Percentiles rank a stretch among this genome's conserved stretches.
Conservation (phyloP, 371 early-diverging fungal species). For the Parasitella parasitica region DNA sequence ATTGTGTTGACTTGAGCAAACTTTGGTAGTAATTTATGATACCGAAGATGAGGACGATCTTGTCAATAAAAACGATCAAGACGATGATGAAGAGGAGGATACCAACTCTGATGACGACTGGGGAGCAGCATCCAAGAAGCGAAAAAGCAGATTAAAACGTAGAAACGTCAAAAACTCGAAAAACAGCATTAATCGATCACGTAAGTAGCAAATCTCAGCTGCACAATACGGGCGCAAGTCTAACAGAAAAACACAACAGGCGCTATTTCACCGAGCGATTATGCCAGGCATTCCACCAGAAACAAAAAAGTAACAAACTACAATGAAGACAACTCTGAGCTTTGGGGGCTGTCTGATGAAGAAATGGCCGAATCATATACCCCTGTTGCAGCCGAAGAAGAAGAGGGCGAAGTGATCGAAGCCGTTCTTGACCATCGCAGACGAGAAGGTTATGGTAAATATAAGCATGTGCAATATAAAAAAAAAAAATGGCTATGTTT, state of each 20-base stretch:
- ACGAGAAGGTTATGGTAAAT: slow-evolving; percentile 19
- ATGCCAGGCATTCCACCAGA: slow-evolving; percentile 51
- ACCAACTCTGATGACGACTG: slow-evolving; percentile 5
- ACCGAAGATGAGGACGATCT: neutral
- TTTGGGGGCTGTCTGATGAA: slow-evolving; percentile 49
- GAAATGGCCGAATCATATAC: slow-evolving; percentile 23
- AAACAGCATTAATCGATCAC: neutral
- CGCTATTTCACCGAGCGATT: slow-evolving; percentile 33
- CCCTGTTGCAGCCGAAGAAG: slow-evolving; percentile 31
- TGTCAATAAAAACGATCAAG: neutral
- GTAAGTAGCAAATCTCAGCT: neutral
- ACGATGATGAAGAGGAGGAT: neutral
- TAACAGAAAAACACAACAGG: neutral
- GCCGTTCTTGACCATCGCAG: slow-evolving; percentile 57
- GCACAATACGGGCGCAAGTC: neutral
- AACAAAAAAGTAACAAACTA: slow-evolving; percentile 49
- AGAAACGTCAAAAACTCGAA: neutral
- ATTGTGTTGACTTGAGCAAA: neutral
- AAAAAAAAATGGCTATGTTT: neutral
- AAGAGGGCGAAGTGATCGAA: slow-evolving; percentile 68
- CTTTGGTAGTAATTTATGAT: neutral
- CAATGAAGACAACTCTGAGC: slow-evolving; percentile 47
- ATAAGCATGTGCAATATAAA: neutral
- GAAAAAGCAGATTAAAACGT: neutral
- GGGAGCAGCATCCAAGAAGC: slow-evolving; percentile 7